These are phyloP conservation scores for Ascochyta pisi DNA, from an alignment of 2,329 filamentous ascomycete species.

Conservation along the genomic window DNA sequence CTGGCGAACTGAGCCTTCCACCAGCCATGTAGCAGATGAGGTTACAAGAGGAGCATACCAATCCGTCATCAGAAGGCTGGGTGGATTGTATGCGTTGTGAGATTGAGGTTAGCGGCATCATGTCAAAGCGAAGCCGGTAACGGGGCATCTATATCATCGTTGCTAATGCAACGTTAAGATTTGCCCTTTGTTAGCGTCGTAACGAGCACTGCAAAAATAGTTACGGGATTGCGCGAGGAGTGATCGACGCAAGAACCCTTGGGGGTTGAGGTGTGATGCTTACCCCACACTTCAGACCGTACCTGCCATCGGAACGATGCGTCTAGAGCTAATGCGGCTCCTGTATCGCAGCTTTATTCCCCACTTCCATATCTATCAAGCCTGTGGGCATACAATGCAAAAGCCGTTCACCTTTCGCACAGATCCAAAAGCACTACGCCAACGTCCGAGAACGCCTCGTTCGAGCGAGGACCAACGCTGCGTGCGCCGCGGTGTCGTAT, in stretches of 20 bases:
- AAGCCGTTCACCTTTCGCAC: slow-evolving; percentile 13
- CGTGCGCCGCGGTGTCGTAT: slow-evolving; percentile 4
- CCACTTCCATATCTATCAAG: slow-evolving; percentile 11
- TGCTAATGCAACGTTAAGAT: slow-evolving; percentile 5
- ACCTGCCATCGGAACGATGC: slow-evolving; percentile 8
- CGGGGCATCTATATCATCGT: neutral
- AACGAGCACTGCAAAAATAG: too few relatives aligned
- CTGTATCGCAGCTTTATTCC: slow-evolving; percentile 13
- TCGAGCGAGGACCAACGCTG: slow-evolving; percentile 1
- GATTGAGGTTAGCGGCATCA: neutral
- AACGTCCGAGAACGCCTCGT: slow-evolving; percentile 6
- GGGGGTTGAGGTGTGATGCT: neutral
- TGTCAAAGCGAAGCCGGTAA: slow-evolving; percentile 5
- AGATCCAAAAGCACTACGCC: slow-evolving; percentile 3
- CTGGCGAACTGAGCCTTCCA: neutral
- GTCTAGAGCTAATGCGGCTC: slow-evolving; percentile 14
- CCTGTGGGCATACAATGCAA: neutral
- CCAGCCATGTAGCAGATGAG: neutral
- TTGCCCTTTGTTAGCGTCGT: too few relatives aligned
- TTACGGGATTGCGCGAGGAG: neutral
- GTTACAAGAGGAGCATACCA: neutral
- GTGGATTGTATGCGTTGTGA: neutral
- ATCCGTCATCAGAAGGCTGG: neutral
- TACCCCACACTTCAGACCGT: slow-evolving; percentile 15
- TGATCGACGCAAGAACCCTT: neutral